phyloP scores from a whole-genome alignment of 2,329 filamentous ascomycete species.

The Exophiala phaeomuriformis region DNA sequence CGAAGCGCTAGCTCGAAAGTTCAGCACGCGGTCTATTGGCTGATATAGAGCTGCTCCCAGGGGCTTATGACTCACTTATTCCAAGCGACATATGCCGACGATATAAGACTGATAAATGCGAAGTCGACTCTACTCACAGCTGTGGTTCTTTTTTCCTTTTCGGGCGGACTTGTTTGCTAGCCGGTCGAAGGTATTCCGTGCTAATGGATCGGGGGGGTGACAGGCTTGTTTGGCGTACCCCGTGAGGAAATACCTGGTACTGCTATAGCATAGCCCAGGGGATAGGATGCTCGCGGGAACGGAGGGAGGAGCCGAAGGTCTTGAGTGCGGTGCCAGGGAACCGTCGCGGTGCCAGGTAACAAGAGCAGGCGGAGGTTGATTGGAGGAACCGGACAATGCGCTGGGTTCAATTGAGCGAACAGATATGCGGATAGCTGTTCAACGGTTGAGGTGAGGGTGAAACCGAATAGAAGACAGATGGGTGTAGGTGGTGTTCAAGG shows the following conservation, averaged over 20 bases:
- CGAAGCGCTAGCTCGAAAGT: constrained; percentile 16
- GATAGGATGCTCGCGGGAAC: not conserved
- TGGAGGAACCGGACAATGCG: constrained; percentile 5
- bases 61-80: constrained; percentile 22
- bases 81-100: constrained; percentile 17
- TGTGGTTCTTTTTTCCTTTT: constrained; percentile 1
- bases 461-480: not conserved
- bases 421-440: constrained; percentile 1
- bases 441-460: not conserved
- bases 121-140: constrained; percentile 20
- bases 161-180: not conserved
- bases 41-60: constrained; percentile 9
- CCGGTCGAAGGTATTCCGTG: not conserved
- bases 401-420: constrained; percentile 10
- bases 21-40: constrained; percentile 22
- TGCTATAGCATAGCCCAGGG: not conserved
- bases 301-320: too few relatives aligned
- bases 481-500: not conserved
- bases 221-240: constrained; percentile 1
- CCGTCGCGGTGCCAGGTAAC: too few relatives aligned
- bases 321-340: too few relatives aligned
- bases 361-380: not conserved
- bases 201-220: constrained; percentile 1
- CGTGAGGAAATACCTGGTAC: not conserved
- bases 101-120: constrained; percentile 10